phyloP scores from a whole-genome alignment of 2,329 filamentous ascomycete genomes.

The Teratosphaeria epicoccoides region DNA sequence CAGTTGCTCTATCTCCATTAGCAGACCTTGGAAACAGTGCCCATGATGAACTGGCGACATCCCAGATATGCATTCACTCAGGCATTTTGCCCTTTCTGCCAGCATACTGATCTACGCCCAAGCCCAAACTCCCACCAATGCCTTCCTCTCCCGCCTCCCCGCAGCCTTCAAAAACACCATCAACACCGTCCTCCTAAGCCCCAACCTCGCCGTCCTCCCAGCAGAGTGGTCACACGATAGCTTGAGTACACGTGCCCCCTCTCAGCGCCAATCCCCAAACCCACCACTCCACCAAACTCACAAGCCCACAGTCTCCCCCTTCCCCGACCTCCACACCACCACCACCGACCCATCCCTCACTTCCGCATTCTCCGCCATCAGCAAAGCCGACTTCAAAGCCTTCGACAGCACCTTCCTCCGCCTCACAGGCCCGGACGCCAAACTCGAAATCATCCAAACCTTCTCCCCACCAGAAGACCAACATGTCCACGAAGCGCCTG shows the following conservation, averaged over 20 bases:
- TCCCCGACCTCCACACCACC: constrained; percentile 11
- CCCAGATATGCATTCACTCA: background rate
- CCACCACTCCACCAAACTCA: background rate
- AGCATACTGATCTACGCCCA: background rate
- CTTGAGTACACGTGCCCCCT: constrained; percentile 4
- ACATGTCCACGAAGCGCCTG: constrained; percentile 19
- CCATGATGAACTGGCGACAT: background rate
- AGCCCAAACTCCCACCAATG: background rate
- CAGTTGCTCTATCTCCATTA: too few relatives aligned
- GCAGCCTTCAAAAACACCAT: constrained; percentile 6
- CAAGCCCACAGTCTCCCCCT: constrained; percentile 8
- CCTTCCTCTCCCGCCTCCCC: constrained; percentile 8
- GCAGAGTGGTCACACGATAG: constrained; percentile 9
- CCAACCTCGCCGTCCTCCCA: constrained; percentile 14
- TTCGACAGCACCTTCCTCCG: constrained; percentile 18
- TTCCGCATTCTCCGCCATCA: constrained; percentile 7
- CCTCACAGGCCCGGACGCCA: constrained; percentile 17
- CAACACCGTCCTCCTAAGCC: constrained; percentile 10
- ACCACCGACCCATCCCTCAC: constrained; percentile 9
- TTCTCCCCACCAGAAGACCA: constrained; percentile 7
- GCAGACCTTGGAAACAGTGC: too few relatives aligned
- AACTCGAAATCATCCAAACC: constrained; percentile 14
- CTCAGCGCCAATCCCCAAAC: background rate
- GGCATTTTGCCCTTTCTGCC: background rate
- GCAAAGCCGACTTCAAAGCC: constrained; percentile 16